Evolutionary conservation across 805 yeast species (phyloP).

Genomic region (Candida ortonii): DNA sequence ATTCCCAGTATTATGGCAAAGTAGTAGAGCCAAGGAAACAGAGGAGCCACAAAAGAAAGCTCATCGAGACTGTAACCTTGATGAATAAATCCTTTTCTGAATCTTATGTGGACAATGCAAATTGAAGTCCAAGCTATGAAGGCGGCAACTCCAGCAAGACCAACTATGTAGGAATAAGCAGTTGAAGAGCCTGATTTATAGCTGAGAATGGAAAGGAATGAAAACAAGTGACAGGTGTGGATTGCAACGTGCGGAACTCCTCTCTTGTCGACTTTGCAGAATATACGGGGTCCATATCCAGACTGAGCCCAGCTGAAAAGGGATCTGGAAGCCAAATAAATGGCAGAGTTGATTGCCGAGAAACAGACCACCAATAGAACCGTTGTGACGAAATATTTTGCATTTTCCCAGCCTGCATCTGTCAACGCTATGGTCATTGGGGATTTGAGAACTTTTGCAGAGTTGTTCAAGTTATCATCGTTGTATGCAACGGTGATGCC

Average conservation of each 20-base stretch:
- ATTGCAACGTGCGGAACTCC: slow-evolving; percentile 64
- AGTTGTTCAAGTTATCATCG: slow-evolving; percentile 40
- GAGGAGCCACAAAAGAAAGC: slow-evolving; percentile 32
- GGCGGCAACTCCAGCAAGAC: slow-evolving; percentile 59
- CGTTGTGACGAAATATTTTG: slow-evolving; percentile 42
- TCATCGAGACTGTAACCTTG: slow-evolving; percentile 15
- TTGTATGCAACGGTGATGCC: slow-evolving; percentile 56
- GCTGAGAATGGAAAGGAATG: slow-evolving; percentile 53
- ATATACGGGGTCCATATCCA: slow-evolving; percentile 57
- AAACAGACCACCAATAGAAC: slow-evolving; percentile 57
- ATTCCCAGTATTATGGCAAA: slow-evolving; percentile 52
- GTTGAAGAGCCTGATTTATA: slow-evolving; percentile 53
- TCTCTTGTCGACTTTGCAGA: slow-evolving; percentile 45
- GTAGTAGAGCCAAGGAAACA: slow-evolving; percentile 46
- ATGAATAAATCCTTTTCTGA: slow-evolving; percentile 29
- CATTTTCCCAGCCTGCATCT: slow-evolving; percentile 41
- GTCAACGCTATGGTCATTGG: slow-evolving; percentile 45
- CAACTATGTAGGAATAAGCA: slow-evolving; percentile 57
- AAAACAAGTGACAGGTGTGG: slow-evolving; percentile 49
- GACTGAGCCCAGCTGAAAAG: slow-evolving; percentile 57
- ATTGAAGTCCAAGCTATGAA: slow-evolving; percentile 63
- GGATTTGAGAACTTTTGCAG: slow-evolving; percentile 35
- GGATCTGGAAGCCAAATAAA: slow-evolving; percentile 64
- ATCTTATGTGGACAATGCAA: slow-evolving; percentile 50
- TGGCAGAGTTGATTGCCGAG: slow-evolving; percentile 64